Base-by-base conservation (phyloP, 139 green algal genomes). In the Chlamydomonas eustigma region DNA sequence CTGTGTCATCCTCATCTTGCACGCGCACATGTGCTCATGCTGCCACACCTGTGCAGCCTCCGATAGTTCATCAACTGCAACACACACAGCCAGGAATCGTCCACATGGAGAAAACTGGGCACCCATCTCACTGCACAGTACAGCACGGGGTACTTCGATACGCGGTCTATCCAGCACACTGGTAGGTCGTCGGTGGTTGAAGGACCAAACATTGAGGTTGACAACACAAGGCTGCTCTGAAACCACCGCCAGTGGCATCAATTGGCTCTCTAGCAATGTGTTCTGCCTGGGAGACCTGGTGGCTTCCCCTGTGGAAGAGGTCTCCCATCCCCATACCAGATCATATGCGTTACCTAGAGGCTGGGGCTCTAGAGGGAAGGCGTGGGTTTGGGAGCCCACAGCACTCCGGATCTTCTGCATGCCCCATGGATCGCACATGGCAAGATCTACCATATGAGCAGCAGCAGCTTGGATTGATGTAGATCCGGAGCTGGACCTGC, bases 71-170 rank as follows among this genome's bases (percentile, higher is more conserved):
- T 82, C 77, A 8, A 68, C 68, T 39, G 64, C 88, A 4, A 90
- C 80, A 63, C 92, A 96, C 35, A 84, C 83, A 12, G 90, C 92
- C 65, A 97, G 76, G 67, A 81, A 92, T 39, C 28, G 79, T 33
- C 93, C 93, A 69, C 89, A 94, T 8, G 90, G 87, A 18, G 82
- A 92, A 78, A 97, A 96, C 76, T 96, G 87, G 18, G 94, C 86
- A 28, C 93, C 93, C 93, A 97, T 97, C 85, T 97, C 93, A 52
- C 78, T 90, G 86, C 91, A 96, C 32, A 96, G 86, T 73, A 97
- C 92, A 0, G 90, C 86, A 37, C 95, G 37, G 44, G 65, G 32
- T 39, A 75, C 39, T 5, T 5, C 36, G 12, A 76, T 32, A 3
- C 39, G 70, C 70, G 39, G 37, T 38, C 64, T 72, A 34, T 72